Base-by-base conservation (phyloP, 768 basidiomycete genomes). In the Phylloporus scabripes region DNA sequence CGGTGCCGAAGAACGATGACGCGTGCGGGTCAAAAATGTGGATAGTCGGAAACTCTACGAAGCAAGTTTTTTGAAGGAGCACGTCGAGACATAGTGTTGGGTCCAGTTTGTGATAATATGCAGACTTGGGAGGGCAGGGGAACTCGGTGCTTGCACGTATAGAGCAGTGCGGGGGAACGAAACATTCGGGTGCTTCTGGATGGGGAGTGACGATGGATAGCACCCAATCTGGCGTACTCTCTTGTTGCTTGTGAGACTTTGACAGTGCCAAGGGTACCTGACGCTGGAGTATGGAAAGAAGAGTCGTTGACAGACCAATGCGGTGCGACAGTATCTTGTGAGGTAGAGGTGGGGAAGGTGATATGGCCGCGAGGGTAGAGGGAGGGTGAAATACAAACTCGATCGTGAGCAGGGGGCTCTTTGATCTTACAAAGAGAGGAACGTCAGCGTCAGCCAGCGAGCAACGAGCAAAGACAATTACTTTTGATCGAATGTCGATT, bases 1-100 rank as follows among this genome's bases (percentile, higher is more conserved):
- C 58, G 8, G 71, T 71, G 7, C 81, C 84, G 7, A 65, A 67
- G 65, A 90, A 92, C 12, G 58, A 67, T 4, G 65, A 65, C 26
- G 81, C 68, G 17, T 63, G 70, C 20, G 69, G 77, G 41, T 84
- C 79, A 73, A 83, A 84, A 6, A 94, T 66, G 48, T 92, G 85
- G 39, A 95, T 80, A 1, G 82, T 83, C 7, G 92, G 92, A 60
- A 80, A 95, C 64, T 95, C 92, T 28, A 87, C 76, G 64, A 92
- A 92, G 24, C 79, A 71, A 37, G 79, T 86, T 43, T 80, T 68
- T 31, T 70, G 73, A 39, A 95, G 69, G 7, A 75, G 66, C 21
- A 62, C 58, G 9, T 62, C 58, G 23, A 94, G 71, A 20, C 74
- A 64, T 37, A 74, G 56, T 4, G 67, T 61, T 2, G 76, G 67